Percentiles rank a stretch among this genome's conserved stretches.
phyloP scores from a whole-genome alignment of 441 rosid species.

The Breynia disticha region DNA sequence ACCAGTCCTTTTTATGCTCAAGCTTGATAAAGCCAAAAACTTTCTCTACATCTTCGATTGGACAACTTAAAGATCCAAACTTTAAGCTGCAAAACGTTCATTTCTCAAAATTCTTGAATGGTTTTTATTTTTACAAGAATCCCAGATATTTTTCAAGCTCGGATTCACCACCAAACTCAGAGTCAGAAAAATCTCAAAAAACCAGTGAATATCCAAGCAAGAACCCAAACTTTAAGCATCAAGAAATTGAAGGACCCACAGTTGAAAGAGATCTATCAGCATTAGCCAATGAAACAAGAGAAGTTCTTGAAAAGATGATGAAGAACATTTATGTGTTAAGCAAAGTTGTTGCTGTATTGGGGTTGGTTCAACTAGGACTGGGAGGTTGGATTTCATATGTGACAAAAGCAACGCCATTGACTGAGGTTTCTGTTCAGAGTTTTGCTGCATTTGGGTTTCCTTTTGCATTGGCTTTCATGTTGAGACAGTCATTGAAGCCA shows the following conservation, averaged over 20 bases:
- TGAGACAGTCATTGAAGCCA: conserved; percentile 71
- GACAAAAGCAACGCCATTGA: conserved; percentile 36
- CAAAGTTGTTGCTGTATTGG: conserved; percentile 47
- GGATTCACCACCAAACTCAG: conserved; percentile 4
- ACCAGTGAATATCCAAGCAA: conserved; percentile 32
- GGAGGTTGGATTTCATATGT: conserved; percentile 60
- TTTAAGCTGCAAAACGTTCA: no score
- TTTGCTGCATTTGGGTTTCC: conserved; percentile 70
- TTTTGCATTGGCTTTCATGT: conserved; percentile 59
- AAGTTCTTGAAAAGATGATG: conserved; percentile 60
- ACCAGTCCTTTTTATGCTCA: background rate
- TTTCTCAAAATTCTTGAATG: background rate
- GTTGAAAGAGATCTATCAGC: conserved; percentile 76
- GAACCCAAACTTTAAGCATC: conserved; percentile 69
- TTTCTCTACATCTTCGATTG: conserved; percentile 2
- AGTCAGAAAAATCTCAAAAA: background rate
- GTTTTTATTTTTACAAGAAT: conserved; percentile 4
- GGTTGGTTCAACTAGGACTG: conserved; percentile 54
- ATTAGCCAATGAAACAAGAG: conserved; percentile 69
- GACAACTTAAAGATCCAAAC: no score
- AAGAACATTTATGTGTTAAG: conserved; percentile 59
- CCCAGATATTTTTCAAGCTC: conserved; percentile 40
- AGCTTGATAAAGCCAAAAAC: background rate
- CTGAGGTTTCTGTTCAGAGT: conserved; percentile 52
- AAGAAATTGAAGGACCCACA: conserved; percentile 86